Evolutionary conservation across 345 rosid species (phyloP), one percentile per base, ranked within the genome.

Genomic region (Laguncularia racemosa): DNA sequence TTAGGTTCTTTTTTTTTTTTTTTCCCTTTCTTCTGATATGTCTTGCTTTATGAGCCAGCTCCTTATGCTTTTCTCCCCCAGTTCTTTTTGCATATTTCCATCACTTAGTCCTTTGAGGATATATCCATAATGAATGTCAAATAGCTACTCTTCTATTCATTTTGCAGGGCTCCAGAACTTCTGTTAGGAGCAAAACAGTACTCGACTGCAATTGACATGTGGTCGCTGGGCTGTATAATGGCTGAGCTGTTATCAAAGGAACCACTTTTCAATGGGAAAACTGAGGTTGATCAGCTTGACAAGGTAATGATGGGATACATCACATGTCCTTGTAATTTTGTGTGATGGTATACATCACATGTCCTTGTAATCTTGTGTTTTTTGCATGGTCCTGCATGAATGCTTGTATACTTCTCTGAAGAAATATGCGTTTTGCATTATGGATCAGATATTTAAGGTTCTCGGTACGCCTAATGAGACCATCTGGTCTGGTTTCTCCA

Each of bases 181-280:
- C 92, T 95, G 23, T 71, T 95, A 78, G 99, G 99, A 68, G 80
- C 81, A 20, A 88, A 80, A 71, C 96, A 84, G 59, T 95, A 95
- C 81, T 95, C 99, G 56, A 95, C 97, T 19, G 93, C 99, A 44
- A 85, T 95, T 78, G 99, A 93, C 79, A 90, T 93, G 99, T 93
- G 99, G 99, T 93, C 99, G 20, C 70, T 93, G 56, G 99, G 99
- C 50, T 93, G 99, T 71, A 90, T 93, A 48, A 93, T 93, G 99
- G 96, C 97, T 53, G 99, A 93, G 61, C 62, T 93, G 46, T 75
- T 93, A 49, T 84, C 95, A 0, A 93, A 89, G 71, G 87, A 81
- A 59, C 89, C 99, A 19, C 71, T 93, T 52, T 93, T 93, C 68
- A 90, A 87, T 76, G 99, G 99, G 59, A 93, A 85, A 79, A 82